Base-by-base conservation (phyloP, 2,329 filamentous ascomycete genomes). In the Akanthomyces lecanii region DNA sequence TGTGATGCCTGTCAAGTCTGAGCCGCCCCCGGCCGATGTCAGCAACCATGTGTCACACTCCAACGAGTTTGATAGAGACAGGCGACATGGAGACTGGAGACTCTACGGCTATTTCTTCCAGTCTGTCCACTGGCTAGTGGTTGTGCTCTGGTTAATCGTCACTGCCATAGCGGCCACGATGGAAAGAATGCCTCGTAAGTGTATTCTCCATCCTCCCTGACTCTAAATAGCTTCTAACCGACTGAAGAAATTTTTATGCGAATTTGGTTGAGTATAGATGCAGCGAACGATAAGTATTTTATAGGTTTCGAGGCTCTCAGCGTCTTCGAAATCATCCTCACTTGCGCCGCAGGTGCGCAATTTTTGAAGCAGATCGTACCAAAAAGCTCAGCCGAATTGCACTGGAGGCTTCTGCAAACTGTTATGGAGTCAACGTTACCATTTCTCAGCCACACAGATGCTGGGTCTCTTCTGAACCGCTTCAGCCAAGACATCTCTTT, bases 401-500 rank as follows among this genome's bases (percentile, higher is more conserved):
- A 48, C 16, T 45, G 23, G 40, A 14, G 21, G 4, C 40, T 48
- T 4, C 16, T 57, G 18, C n/a, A 30, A 4, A 45, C 40, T 4
- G 30, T 62, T 16, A 53, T 53, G 50, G 50, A 2, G 6, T n/a
- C 50, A 1, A 65, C 64, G 5, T 23, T 67, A 14, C 65, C 63
- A 0, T 69, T 66, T 1, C 74, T 64, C 36, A 50, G 25, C 18
- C n/a, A 52, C 33, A 42, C 50, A 38, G 47, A 42, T 12, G 30
- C 38, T 7, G 56, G 50, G 3, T 42, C 47, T 14, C 61, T 40
- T 10, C 38, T 53, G 42, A 53, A 56, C 30, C 67, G 70, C 55
- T 71, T 72, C 44, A 71, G 68, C 21, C 70, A 71, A 48, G 71
- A 72, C 38, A 25, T 59, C 5, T 23, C 25, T 2, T 16, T 59